phyloP scores from a whole-genome alignment of 768 basidiomycete genomes.

The Lentinula sp. region DNA sequence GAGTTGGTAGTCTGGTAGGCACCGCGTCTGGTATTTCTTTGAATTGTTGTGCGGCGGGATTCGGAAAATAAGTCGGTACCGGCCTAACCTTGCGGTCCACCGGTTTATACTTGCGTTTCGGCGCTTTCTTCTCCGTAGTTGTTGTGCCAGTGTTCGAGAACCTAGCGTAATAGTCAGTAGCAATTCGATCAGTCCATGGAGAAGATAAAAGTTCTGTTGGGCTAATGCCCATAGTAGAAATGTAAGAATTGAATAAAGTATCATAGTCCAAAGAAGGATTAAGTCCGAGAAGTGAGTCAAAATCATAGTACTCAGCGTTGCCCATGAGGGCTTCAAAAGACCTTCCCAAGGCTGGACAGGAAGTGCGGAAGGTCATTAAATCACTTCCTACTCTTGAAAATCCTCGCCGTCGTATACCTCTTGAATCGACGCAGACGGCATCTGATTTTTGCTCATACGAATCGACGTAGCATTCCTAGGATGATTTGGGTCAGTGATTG shows the following conservation, averaged over 20 bases:
- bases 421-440: not conserved
- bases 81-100: not conserved
- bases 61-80: not conserved
- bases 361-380: not conserved
- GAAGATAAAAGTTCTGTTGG: not conserved
- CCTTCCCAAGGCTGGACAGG: conserved; percentile 6
- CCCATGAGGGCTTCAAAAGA: conserved; percentile 10
- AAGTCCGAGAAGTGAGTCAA: not conserved
- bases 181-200: conserved; percentile 1
- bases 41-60: not conserved
- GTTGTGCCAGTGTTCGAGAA: no score
- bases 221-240: not conserved
- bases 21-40: not conserved
- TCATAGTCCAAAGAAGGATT: not conserved
- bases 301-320: not conserved
- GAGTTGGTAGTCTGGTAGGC: not conserved
- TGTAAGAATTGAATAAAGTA: not conserved
- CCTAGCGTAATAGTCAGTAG: no score
- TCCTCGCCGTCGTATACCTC: not conserved
- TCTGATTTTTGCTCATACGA: not conserved
- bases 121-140: no score
- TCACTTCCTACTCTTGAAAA: not conserved
- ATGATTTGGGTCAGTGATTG: not conserved
- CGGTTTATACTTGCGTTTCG: no score
- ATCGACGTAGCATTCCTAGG: not conserved